Evolutionary conservation across 306 rosid species (phyloP), one percentile per base, ranked within the genome.

Genomic region (Urtica urens): DNA sequence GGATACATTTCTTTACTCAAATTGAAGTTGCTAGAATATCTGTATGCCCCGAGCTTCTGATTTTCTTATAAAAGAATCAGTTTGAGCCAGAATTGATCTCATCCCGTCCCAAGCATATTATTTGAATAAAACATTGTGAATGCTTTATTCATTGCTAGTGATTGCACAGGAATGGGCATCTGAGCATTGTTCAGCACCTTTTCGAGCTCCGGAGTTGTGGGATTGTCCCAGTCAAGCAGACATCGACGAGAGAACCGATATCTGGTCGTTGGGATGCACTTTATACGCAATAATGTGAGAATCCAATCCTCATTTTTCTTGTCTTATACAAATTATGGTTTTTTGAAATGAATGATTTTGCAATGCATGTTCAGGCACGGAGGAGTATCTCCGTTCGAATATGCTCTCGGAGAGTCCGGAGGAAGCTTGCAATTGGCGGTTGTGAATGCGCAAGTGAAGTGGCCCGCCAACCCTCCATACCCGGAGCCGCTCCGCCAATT

Each of bases 191-290:
- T 82, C 96, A 14, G 99, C 96, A 59, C 99, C 99, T 63, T 71
- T 82, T 70, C 93, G 88, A 56, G 94, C 99, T 67, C 99, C 96
- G 51, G 96, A 85, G 73, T 79, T 92, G 59, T 92, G 99, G 99
- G 99, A 92, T 72, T 92, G 99, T 64, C 94, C 87, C 29, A 92
- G 94, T 79, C 76, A 79, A 34, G 63, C 80, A 47, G 73, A 82
- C 59, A 70, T 92, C 49, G 99, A 92, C 16, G 99, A 92, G 73
- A 82, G 99, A 76, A 92, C 93, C 62, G 99, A 92, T 45, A 52
- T 92, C 45, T 92, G 99, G 96, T 92, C 99, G 4, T 66, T 92
- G 37, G 99, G 99, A 73, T 92, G 96, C 81, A 92, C 99, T 58
- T 62, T 92, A 59, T 92, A 92, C 78, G 94, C 93, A 5, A 92